phyloP scores from a whole-genome alignment of 2,329 filamentous ascomycete genomes.

The Rutstroemia sp. region DNA sequence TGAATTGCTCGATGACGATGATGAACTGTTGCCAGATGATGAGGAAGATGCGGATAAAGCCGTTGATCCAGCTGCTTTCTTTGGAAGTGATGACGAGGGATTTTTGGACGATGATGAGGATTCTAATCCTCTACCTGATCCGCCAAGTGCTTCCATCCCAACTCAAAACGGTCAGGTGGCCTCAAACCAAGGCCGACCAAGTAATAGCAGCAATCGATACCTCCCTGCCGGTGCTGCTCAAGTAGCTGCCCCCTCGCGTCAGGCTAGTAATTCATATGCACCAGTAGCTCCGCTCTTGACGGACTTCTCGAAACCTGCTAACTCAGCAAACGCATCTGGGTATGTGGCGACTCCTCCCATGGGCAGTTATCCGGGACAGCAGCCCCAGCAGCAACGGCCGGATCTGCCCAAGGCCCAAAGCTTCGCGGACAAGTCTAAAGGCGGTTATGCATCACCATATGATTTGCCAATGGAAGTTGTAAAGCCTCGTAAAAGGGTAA shows the following conservation, averaged over 20 bases:
- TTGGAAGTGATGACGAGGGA: conserved; percentile 79
- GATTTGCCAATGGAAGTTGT: conserved; percentile 88
- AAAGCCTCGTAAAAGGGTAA: conserved; percentile 58
- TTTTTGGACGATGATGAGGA: conserved; percentile 57
- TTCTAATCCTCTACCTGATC: conserved; percentile 17
- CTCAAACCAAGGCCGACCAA: conserved; percentile 11
- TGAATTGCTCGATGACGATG: conserved; percentile 49
- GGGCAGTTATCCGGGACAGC: conserved; percentile 15
- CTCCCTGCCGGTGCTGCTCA: conserved; percentile 18
- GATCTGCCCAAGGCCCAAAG: conserved; percentile 61
- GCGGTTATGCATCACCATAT: conserved; percentile 89
- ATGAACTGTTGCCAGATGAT: conserved; percentile 55
- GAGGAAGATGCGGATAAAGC: conserved; percentile 36
- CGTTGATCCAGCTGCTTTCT: conserved; percentile 57
- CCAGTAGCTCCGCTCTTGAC: conserved; percentile 26
- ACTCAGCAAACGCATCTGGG: conserved; percentile 11
- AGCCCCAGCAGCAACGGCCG: conserved; percentile 31
- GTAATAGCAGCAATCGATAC: conserved; percentile 24
- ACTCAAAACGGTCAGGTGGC: conserved; percentile 28
- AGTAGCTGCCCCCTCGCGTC: background rate
- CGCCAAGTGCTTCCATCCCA: conserved; percentile 20
- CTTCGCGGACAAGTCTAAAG: conserved; percentile 84
- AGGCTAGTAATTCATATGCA: conserved; percentile 21
- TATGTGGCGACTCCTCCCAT: conserved; percentile 18
- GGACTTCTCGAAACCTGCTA: conserved; percentile 22